A percentile compares a stretch with the other conserved stretches of the same genome.
Evolutionary conservation across 805 yeast genomes (phyloP).

Genomic region (Metschnikowia sp.): DNA sequence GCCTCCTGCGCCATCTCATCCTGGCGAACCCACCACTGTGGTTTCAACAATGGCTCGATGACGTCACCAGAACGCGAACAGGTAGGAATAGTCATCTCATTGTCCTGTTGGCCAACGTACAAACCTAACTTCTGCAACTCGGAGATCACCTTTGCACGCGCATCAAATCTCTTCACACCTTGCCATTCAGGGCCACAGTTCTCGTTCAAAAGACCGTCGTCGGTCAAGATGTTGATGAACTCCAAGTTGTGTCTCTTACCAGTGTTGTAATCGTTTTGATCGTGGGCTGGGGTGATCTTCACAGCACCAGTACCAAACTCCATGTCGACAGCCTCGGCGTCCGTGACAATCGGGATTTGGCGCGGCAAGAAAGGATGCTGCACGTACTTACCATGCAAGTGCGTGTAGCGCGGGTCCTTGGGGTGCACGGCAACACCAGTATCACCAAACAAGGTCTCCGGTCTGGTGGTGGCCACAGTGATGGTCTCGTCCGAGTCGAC

Average conservation of each 20-base stretch:
- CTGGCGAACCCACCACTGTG: constrained; percentile 99
- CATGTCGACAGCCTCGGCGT: constrained; percentile 95
- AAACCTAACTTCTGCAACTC: constrained; percentile 71
- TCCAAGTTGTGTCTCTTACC: constrained; percentile 93
- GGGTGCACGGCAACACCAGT: constrained; percentile 98
- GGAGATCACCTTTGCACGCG: constrained; percentile 80
- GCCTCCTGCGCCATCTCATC: constrained; percentile 85
- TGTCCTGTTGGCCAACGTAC: constrained; percentile 81
- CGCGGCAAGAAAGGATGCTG: constrained; percentile 87
- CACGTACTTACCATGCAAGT: constrained; percentile 90
- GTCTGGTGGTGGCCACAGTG: constrained; percentile 97
- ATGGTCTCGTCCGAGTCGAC: constrained; percentile 81
- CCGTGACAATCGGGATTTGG: constrained; percentile 83
- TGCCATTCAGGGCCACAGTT: constrained; percentile 85
- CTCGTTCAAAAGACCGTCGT: constrained; percentile 86
- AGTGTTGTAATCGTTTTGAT: constrained; percentile 91
- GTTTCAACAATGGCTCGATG: constrained; percentile 94
- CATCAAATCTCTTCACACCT: constrained; percentile 92
- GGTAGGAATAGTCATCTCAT: constrained; percentile 91
- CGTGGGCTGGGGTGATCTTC: constrained; percentile 98
- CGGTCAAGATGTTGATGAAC: constrained; percentile 85
- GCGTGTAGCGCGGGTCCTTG: constrained; percentile 86
- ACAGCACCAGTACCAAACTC: constrained; percentile 99
- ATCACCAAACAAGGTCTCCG: constrained; percentile 97
- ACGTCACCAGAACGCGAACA: constrained; percentile 97